A percentile compares a stretch with the other conserved stretches of the same genome.
Conservation (phyloP, 139 green algal species). For the Picochlorum sp. region DNA sequence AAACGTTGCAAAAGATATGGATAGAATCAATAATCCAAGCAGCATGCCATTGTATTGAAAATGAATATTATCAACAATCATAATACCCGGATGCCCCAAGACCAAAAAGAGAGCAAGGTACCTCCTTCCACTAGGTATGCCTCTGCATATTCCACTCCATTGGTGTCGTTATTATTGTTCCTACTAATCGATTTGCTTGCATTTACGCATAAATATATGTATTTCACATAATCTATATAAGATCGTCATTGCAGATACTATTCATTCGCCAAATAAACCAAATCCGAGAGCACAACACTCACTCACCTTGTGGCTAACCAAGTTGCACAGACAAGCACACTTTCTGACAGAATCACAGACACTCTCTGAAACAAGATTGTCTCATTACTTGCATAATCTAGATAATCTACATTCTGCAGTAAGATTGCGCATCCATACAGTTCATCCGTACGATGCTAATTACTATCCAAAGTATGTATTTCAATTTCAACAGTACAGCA, state of each 20-base stretch:
- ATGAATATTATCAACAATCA: conserved; percentile 96
- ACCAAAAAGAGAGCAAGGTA: conserved; percentile 30
- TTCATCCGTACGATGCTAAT: not conserved
- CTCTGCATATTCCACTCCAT: too few species aligned
- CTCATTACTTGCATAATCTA: conserved; percentile 49
- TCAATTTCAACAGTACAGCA: not conserved
- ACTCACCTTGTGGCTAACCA: too few species aligned
- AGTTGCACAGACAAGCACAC: conserved; percentile 38
- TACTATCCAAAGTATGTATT: not conserved
- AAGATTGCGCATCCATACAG: too few species aligned
- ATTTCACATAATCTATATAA: too few species aligned
- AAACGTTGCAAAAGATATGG: conserved; percentile 27
- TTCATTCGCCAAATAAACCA: too few species aligned
- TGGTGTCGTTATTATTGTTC: not conserved
- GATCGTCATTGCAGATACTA: too few species aligned
- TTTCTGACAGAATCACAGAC: conserved; percentile 56
- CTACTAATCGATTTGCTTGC: too few species aligned
- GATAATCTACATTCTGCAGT: conserved; percentile 38
- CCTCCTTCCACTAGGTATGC: not conserved
- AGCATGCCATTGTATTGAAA: conserved; percentile 98
- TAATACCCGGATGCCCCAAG: conserved; percentile 52
- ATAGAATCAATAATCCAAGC: conserved; percentile 69
- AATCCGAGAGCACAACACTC: too few species aligned
- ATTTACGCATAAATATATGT: not conserved
- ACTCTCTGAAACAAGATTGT: conserved; percentile 70